Evolutionary conservation across 257 asterid species (phyloP).

Genomic region (Verbena officinalis): DNA sequence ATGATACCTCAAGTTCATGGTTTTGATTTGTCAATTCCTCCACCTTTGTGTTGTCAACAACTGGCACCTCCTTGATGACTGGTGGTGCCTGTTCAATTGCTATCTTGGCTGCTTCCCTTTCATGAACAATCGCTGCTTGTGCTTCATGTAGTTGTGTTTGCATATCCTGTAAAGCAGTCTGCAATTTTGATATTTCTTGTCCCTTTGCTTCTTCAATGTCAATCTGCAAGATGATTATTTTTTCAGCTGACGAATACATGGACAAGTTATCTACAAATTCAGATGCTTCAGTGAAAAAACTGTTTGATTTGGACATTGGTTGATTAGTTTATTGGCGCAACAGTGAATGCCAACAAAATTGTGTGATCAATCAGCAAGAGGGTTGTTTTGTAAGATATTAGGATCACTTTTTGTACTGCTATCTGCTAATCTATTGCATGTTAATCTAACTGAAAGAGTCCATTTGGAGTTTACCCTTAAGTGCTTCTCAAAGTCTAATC

Average conservation of each 20-base stretch:
- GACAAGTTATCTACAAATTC: neutral
- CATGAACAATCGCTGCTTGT: conserved; percentile 61
- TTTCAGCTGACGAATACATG: conserved; percentile 10
- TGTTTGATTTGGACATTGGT: neutral
- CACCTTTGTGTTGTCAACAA: conserved; percentile 75
- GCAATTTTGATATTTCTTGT: conserved; percentile 74
- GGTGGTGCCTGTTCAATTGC: conserved; percentile 96
- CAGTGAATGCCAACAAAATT: neutral
- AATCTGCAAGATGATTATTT: conserved; percentile 48
- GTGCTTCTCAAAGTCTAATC: conserved; percentile 88
- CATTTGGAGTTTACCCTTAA: conserved; percentile 53
- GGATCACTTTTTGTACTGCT: conserved; percentile 13
- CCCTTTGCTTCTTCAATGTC: conserved; percentile 92
- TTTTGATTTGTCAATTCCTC: conserved; percentile 74
- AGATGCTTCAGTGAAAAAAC: conserved; percentile 2
- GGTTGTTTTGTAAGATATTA: conserved; percentile 7
- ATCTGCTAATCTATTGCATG: conserved; percentile 18
- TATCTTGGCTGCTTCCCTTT: conserved; percentile 80
- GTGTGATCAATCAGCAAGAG: conserved; percentile 2
- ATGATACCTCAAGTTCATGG: conserved; percentile 71
- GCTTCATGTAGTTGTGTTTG: conserved; percentile 78
- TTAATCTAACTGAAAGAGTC: conserved; percentile 19
- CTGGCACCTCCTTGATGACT: conserved; percentile 84
- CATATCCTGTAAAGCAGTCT: conserved; percentile 62
- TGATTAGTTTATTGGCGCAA: neutral